These are phyloP conservation scores for Leucocoprinus gongylophorus DNA, from an alignment of 1,284 basidiomycete genomes.

Conservation along the genomic window DNA sequence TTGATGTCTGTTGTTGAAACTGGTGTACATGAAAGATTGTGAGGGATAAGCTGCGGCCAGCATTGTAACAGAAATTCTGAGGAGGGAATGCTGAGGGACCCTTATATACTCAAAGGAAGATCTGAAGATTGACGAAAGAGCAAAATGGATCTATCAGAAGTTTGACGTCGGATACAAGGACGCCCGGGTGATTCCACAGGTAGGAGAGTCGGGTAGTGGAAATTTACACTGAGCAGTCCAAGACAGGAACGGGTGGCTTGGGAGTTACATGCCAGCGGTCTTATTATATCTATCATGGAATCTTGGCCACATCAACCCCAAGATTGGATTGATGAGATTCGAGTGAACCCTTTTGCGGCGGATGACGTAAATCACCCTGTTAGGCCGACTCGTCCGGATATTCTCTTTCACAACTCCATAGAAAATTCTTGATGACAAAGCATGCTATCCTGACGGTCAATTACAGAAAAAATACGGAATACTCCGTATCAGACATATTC, in stretches of 20 bases:
- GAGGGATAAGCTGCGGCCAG: conserved; percentile 8
- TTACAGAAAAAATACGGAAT: background rate
- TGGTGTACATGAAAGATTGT: conserved; percentile 6
- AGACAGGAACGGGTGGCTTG: conserved; percentile 8
- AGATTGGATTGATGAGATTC: conserved; percentile 12
- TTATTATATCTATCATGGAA: conserved; percentile 6
- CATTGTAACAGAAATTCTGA: conserved; percentile 7
- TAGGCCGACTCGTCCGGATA: conserved; percentile 6
- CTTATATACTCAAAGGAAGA: conserved; percentile 10
- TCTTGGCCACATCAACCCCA: conserved; percentile 1
- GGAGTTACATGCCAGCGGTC: conserved; percentile 1
- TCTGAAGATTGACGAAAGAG: conserved; percentile 9
- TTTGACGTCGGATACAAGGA: conserved; percentile 7
- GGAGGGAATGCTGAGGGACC: background rate
- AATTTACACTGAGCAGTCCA: conserved; percentile 7
- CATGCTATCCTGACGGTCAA: background rate
- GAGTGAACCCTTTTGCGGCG: background rate
- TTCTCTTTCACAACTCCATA: conserved; percentile 4
- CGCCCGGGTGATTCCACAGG: conserved; percentile 6
- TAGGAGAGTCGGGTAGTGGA: conserved; percentile 7
- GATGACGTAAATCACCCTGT: conserved; percentile 5
- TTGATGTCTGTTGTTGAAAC: conserved; percentile 8
- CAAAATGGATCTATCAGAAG: conserved; percentile 5
- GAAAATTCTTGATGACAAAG: background rate
- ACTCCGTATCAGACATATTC: background rate